Percentiles rank a stretch among this genome's conserved stretches.
Evolutionary conservation across 768 basidiomycete species (phyloP).

Genomic region (Lactarius akahatsu): DNA sequence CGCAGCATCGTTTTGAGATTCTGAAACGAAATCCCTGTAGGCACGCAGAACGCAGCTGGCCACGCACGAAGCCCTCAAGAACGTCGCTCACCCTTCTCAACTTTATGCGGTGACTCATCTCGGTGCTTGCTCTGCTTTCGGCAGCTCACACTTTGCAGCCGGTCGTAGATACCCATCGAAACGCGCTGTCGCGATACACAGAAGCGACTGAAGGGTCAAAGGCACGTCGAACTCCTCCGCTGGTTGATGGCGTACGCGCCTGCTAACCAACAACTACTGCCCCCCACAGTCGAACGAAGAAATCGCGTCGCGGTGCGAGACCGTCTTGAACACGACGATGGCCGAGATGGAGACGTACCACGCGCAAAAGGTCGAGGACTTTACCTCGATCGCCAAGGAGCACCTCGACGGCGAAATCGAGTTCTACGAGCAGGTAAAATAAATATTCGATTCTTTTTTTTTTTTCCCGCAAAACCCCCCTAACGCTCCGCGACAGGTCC

Average conservation of each 20-base stretch:
- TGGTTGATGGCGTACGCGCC: slow-evolving; percentile 7
- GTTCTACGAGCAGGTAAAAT: slow-evolving; percentile 64
- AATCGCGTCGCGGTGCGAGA: slow-evolving; percentile 75
- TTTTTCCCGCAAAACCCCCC: background rate
- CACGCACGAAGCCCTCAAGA: slow-evolving; percentile 74
- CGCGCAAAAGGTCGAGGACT: slow-evolving; percentile 69
- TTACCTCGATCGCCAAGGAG: slow-evolving; percentile 54
- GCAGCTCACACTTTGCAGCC: slow-evolving; percentile 43
- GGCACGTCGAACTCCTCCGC: slow-evolving; percentile 32
- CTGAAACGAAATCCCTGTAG: slow-evolving; percentile 40
- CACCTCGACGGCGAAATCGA: slow-evolving; percentile 79
- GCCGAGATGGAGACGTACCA: slow-evolving; percentile 86
- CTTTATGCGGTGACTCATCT: slow-evolving; percentile 57
- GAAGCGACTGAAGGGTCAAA: slow-evolving; percentile 46
- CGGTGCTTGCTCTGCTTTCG: background rate
- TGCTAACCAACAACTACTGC: background rate
- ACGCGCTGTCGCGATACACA: slow-evolving; percentile 64
- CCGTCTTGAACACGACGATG: slow-evolving; percentile 84
- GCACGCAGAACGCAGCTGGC: slow-evolving; percentile 69
- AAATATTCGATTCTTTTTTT: background rate
- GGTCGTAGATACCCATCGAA: slow-evolving; percentile 71
- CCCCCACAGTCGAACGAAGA: slow-evolving; percentile 58
- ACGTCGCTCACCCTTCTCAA: slow-evolving; percentile 70
- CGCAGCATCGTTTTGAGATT: background rate
- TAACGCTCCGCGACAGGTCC: slow-evolving; percentile 40